Percentiles rank a stretch among this genome's conserved stretches.
phyloP scores from a whole-genome alignment of 257 asterid genomes.

The Jacaranda copaia region DNA sequence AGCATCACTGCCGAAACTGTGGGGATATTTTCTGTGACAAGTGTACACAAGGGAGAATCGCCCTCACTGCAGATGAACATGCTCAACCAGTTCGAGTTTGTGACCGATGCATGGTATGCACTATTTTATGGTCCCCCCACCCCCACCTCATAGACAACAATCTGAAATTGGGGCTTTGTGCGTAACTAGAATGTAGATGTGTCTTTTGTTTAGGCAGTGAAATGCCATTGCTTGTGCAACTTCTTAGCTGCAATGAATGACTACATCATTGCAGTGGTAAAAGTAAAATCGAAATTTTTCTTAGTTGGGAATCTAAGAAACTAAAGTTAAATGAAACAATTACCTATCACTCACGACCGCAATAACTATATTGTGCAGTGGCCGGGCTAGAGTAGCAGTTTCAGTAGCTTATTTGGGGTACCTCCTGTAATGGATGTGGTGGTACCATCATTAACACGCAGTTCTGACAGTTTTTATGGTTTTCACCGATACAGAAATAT shows the following conservation, averaged over 20 bases:
- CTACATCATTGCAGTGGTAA: background rate
- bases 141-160: background rate
- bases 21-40: conserved; percentile 96
- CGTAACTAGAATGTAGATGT: background rate
- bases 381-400: background rate
- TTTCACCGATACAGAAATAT: background rate
- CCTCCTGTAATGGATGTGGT: background rate
- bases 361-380: background rate
- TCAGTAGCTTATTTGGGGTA: background rate
- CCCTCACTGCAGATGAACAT: conserved; percentile 79
- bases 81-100: conserved; percentile 95
- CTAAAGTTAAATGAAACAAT: conserved; percentile 1
- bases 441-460: no score
- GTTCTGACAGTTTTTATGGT: background rate
- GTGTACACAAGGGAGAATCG: conserved; percentile 94
- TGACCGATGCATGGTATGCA: conserved; percentile 87
- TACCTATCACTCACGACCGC: background rate
- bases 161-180: background rate
- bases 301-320: conserved; percentile 16
- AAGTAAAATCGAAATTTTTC: conserved; percentile 2
- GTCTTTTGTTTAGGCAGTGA: conserved; percentile 18
- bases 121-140: background rate
- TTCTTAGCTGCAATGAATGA: background rate
- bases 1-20: conserved; percentile 95
- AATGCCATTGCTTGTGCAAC: conserved; percentile 12